Evolutionary conservation across 139 green algal species (phyloP), one percentile per base, ranked within the genome.

Genomic region (Ettlia oleoabundans): DNA sequence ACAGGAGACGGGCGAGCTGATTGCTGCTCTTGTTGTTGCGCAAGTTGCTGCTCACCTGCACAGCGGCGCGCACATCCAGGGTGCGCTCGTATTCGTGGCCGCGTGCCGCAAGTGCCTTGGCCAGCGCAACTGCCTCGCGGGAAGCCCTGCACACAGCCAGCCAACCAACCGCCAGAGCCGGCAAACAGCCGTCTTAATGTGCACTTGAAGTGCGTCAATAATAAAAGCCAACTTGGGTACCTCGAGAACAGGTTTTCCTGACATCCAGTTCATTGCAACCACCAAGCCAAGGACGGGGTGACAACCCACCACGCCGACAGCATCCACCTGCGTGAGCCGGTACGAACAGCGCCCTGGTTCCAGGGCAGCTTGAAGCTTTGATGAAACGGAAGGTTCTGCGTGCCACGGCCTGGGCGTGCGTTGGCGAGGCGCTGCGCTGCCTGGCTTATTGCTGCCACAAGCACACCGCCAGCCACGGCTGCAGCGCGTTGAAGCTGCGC

Each of bases 1-100:
- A 15, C 47, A 24, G 15, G 15, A 58, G 13, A 58, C 15, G 47
- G 47, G 47, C 47, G 47, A 15, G 15, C 10, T 58, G 15, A 58
- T n/a, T n/a, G n/a, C n/a, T n/a, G n/a, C n/a, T n/a, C n/a, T n/a
- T n/a, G n/a, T n/a, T n/a, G n/a, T n/a, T n/a, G n/a, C n/a, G n/a
- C n/a, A n/a, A n/a, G n/a, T n/a, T n/a, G n/a, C 13, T 58, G 55
- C 55, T 28, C 55, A 65, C 55, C 15, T 70, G 35, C 40, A 89
- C 40, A n/a, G 85, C 87, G 7, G 84, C 82, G 5, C 85, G 65
- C 3, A 92, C 74, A 43, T 89, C 81, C 3, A 87, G 52, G 0
- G 22, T 52, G 1, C 55, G 73, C 75, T 90, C 82, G 24, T 83
- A 77, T 67, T 88, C 78, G 41, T 78, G 47, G 10, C 83, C 83